These are phyloP conservation scores for Leptographium radiaticola DNA, from an alignment of 2,329 filamentous ascomycete species.

Conservation along the genomic window DNA sequence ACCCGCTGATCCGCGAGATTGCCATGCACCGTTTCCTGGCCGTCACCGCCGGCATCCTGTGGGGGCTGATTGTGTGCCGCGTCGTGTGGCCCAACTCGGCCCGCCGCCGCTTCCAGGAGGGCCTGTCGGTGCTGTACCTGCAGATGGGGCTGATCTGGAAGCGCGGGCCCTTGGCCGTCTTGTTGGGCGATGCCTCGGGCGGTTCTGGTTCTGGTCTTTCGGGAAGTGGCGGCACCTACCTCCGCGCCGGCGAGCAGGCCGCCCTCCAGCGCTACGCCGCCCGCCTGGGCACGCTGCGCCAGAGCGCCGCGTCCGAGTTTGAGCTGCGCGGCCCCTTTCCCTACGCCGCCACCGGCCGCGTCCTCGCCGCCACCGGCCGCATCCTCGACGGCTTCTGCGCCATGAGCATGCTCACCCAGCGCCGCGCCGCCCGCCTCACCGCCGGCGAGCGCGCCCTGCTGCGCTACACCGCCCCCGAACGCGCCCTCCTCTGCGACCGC, in stretches of 20 bases:
- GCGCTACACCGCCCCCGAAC: slow-evolving; percentile 64
- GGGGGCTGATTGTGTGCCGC: slow-evolving; percentile 83
- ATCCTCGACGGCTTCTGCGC: slow-evolving; percentile 92
- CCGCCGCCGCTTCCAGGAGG: slow-evolving; percentile 75
- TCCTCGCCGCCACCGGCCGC: slow-evolving; percentile 67
- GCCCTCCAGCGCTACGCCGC: slow-evolving; percentile 71
- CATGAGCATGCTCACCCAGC: slow-evolving; percentile 85
- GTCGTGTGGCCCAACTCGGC: slow-evolving; percentile 91
- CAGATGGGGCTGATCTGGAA: slow-evolving; percentile 96
- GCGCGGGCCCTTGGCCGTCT: slow-evolving; percentile 68
- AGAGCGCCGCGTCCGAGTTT: slow-evolving; percentile 70
- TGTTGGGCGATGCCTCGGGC: slow-evolving; percentile 43
- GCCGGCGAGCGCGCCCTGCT: slow-evolving; percentile 73
- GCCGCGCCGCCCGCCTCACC: slow-evolving; percentile 54
- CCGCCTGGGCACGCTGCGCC: slow-evolving; percentile 60
- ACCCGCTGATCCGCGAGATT: slow-evolving; percentile 79
- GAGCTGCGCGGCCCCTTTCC: slow-evolving; percentile 83
- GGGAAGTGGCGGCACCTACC: slow-evolving; percentile 57
- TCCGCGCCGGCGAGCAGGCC: slow-evolving; percentile 77
- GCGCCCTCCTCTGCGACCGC: slow-evolving; percentile 67
- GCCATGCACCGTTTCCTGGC: slow-evolving; percentile 76
- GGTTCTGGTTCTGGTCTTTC: neutral
- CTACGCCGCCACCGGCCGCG: slow-evolving; percentile 53
- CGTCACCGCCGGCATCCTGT: slow-evolving; percentile 75
- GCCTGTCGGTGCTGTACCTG: slow-evolving; percentile 80